phyloP scores from a whole-genome alignment of 1,139 yeast species.

The Komagataea norvegica region DNA sequence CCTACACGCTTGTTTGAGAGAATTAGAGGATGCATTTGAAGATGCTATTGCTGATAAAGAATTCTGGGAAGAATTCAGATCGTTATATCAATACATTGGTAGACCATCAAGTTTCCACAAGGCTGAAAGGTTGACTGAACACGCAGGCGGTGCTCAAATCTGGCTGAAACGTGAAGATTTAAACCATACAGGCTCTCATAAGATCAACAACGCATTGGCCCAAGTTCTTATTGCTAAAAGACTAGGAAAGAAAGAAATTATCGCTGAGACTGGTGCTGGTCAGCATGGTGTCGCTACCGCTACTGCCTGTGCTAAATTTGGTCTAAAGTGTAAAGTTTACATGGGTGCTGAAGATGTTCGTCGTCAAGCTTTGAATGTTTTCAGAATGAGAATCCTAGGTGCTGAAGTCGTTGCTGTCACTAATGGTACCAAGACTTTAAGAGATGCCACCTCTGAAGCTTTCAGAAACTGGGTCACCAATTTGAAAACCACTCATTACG shows the following conservation, averaged over 20 bases:
- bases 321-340: conserved; percentile 89
- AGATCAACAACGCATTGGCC: conserved; percentile 93
- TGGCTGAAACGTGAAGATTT: conserved; percentile 98
- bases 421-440: conserved; percentile 90
- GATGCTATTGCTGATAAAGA: conserved; percentile 80
- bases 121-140: conserved; percentile 84
- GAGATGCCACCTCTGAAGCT: conserved; percentile 98
- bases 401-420: conserved; percentile 92
- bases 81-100: conserved; percentile 85
- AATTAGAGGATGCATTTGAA: conserved; percentile 84
- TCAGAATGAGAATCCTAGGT: conserved; percentile 94
- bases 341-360: conserved; percentile 99
- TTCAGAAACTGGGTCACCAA: conserved; percentile 93
- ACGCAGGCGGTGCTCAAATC: conserved; percentile 94
- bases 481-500: conserved; percentile 80
- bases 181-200: conserved; percentile 97
- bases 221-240: conserved; percentile 90
- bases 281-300: conserved; percentile 99
- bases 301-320: conserved; percentile 97
- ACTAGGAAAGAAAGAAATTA: conserved; percentile 82
- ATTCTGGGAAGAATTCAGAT: conserved; percentile 89
- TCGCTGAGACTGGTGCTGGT: conserved; percentile 99
- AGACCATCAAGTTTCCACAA: conserved; percentile 91
- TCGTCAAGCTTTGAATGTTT: conserved; percentile 96
- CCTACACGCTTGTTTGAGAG: conserved; percentile 82